Percentiles rank a stretch among this genome's conserved stretches.
Evolutionary conservation across 192 early-diverging fungal species (phyloP).

Genomic region (Thamnidium elegans): DNA sequence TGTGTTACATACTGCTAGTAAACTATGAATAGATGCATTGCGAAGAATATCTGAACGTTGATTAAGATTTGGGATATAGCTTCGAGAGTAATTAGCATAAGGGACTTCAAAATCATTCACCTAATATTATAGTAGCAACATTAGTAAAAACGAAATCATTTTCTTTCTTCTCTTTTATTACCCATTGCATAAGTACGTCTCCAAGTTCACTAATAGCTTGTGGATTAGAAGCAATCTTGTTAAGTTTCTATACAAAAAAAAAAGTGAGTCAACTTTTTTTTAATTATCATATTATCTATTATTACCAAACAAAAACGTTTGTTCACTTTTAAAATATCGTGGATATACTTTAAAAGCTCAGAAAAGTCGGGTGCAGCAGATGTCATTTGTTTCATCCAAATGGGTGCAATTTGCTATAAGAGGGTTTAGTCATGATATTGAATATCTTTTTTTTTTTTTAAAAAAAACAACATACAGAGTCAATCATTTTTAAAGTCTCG

Average conservation of each 20-base stretch:
- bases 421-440: neutral
- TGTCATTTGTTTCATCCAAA: slow-evolving; percentile 45
- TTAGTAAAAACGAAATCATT: neutral
- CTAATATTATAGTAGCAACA: slow-evolving; percentile 17
- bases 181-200: slow-evolving; percentile 43
- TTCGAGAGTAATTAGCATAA: slow-evolving; percentile 53
- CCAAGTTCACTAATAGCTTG: slow-evolving; percentile 34
- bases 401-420: slow-evolving; percentile 48
- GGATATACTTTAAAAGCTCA: slow-evolving; percentile 41
- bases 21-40: slow-evolving; percentile 40
- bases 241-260: slow-evolving; percentile 31
- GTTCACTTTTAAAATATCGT: slow-evolving; percentile 51
- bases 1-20: slow-evolving; percentile 39
- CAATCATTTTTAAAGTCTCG: slow-evolving; percentile 46
- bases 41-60: slow-evolving; percentile 46
- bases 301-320: slow-evolving; percentile 45
- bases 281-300: neutral
- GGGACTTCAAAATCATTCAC: slow-evolving; percentile 54
- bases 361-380: slow-evolving; percentile 51
- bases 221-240: slow-evolving; percentile 34
- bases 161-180: slow-evolving; percentile 10
- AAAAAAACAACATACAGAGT: slow-evolving; percentile 37
- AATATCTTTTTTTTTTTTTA: neutral
- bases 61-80: slow-evolving; percentile 48
- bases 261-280: too few species aligned